A percentile compares a stretch with the other conserved stretches of the same genome.
phyloP scores from a whole-genome alignment of 208 protist genomes.

The Balamuthia mandrillaris region DNA sequence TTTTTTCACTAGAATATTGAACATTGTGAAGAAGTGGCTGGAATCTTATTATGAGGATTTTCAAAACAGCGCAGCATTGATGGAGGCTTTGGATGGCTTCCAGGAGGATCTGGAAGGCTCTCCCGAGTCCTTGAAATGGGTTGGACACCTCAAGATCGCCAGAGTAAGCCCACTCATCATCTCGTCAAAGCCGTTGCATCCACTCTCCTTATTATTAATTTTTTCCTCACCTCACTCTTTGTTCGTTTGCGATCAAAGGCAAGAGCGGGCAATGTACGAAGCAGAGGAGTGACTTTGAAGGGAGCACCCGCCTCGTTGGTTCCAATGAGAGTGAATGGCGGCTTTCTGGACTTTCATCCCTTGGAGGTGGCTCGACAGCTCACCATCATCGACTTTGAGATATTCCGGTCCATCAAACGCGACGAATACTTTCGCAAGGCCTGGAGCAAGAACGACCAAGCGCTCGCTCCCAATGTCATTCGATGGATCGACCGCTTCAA shows the following conservation, averaged over 20 bases:
- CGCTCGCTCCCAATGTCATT: background rate
- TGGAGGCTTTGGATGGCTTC: background rate
- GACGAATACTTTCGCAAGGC: background rate
- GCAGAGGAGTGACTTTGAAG: background rate
- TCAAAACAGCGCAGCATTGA: background rate
- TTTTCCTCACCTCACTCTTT: background rate
- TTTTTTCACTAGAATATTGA: background rate
- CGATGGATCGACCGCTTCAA: constrained; percentile 9
- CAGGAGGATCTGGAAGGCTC: no score
- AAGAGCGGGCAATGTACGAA: background rate
- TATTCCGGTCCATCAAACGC: background rate
- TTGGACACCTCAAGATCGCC: no score
- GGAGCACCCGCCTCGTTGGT: background rate
- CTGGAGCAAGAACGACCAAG: background rate
- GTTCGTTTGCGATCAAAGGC: background rate
- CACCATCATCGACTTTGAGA: background rate
- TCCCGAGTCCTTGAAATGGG: no score
- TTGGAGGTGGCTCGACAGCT: constrained; percentile 8
- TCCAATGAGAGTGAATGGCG: background rate
- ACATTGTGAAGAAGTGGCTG: constrained; percentile 3
- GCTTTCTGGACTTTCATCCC: background rate
- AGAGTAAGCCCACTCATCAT: background rate
- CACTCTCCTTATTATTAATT: background rate
- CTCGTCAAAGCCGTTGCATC: background rate
- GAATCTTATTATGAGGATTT: background rate